Conservation (phyloP, 768 basidiomycete species). For the Mycena galopus region DNA sequence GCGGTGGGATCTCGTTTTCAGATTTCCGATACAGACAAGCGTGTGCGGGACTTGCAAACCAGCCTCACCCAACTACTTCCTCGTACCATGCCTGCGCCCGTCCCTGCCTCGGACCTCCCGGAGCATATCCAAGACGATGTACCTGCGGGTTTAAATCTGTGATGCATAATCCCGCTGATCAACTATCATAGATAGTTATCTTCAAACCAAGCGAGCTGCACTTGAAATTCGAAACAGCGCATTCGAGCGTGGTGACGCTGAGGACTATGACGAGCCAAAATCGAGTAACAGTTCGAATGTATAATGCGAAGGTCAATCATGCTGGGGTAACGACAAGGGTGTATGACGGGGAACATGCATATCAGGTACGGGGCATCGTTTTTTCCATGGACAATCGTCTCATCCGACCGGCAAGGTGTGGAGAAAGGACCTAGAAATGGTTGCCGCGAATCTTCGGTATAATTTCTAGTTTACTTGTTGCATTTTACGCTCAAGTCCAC, state of each 20-base stretch:
- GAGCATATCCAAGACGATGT: conserved; percentile 17
- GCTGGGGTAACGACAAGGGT: neutral
- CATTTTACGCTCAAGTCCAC: neutral
- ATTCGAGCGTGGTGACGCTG: conserved; percentile 5
- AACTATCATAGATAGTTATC: neutral
- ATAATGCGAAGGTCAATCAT: neutral
- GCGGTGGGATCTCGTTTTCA: conserved; percentile 15
- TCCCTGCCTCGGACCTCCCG: neutral
- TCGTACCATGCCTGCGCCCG: neutral
- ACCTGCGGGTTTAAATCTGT: neutral
- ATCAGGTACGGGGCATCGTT: neutral
- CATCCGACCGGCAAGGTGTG: neutral
- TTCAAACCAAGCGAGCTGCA: conserved; percentile 18
- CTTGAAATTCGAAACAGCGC: neutral
- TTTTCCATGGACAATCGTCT: neutral
- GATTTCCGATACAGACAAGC: neutral
- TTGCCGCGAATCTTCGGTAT: conserved; percentile 13
- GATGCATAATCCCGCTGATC: neutral
- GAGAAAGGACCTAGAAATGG: conserved; percentile 12
- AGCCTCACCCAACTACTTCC: neutral
- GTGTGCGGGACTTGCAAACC: conserved; percentile 1
- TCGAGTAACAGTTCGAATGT: neutral
- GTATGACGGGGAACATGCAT: neutral
- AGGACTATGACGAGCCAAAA: neutral
- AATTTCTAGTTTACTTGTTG: neutral